Evolutionary conservation across 192 early-diverging fungal genomes (phyloP), one percentile per base, ranked within the genome.

Genomic region (Lobosporangium transversale): DNA sequence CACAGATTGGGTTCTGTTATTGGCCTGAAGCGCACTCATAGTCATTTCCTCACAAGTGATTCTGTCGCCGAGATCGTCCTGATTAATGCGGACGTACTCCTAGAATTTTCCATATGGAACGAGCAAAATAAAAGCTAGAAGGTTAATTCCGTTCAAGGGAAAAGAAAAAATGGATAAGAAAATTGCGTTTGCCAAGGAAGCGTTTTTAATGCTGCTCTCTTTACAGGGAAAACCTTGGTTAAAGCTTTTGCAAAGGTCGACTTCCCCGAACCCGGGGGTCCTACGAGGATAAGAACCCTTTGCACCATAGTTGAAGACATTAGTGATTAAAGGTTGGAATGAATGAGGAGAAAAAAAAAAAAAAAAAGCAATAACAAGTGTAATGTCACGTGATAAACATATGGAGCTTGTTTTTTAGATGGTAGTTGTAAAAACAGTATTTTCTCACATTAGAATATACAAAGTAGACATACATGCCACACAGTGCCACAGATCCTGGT

Each of bases 251-350:
- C 79, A 69, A 93, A 92, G 15, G 89, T 88, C 18, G 83, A 86
- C 76, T 93, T 93, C 58, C 92, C 92, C 45, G 89, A 91, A 9
- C 92, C 92, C 30, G 92, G 92, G 53, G 91, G 81, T 24, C 92
- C 90, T 57, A 91, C 88, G 50, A 91, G 82, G 27, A 93, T 84
- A 12, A 93, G 83, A 75, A 91, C 83, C 78, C 68, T 76, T 52
- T 80, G 73, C 32, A 57, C 64, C 23, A 59, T 17, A 45, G 73
- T 53, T 54, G 51, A 26, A 17, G 69, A 63, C 44, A 61, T 50
- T 9, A 26, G 26, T 37, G 57, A 35, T 35, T 27, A 50, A 50
- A 45, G 35, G 33, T 9, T 5, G 3, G n/a, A n/a, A n/a, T n/a
- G n/a, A n/a, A n/a, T n/a, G n/a, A n/a, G n/a, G n/a, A n/a, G n/a